These are phyloP conservation scores for Aureobasidium sp. DNA, from an alignment of 2,329 filamentous ascomycete species.

Conservation along the genomic window DNA sequence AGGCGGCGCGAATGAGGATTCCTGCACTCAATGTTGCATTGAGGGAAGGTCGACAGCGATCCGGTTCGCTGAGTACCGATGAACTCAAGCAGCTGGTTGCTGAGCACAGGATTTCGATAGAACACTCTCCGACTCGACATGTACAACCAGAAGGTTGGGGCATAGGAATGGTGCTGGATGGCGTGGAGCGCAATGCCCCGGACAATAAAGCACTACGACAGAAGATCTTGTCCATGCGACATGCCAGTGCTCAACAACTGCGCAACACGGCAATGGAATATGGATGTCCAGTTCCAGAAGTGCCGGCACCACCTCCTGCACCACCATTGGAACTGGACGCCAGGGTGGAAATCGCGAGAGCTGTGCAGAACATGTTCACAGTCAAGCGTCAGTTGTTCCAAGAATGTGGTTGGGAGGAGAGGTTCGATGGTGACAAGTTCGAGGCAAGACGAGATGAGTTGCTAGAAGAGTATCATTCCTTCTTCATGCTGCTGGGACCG, in stretches of 20 bases:
- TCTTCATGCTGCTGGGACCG: not conserved
- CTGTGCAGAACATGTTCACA: conserved; percentile 10
- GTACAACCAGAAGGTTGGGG: conserved; percentile 7
- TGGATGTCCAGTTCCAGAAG: not conserved
- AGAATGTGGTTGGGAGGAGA: conserved; percentile 7
- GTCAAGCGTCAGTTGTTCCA: conserved; percentile 10
- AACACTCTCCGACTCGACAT: not conserved
- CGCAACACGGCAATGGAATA: conserved; percentile 5
- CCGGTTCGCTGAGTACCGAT: not conserved
- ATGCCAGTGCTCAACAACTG: conserved; percentile 4
- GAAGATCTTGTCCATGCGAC: conserved; percentile 10
- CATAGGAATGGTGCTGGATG: conserved; percentile 5
- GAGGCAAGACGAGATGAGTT: not conserved
- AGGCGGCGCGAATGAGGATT: not conserved
- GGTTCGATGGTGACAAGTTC: conserved; percentile 12
- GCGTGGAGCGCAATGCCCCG: not conserved
- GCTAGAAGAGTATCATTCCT: not conserved
- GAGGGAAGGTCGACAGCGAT: not conserved
- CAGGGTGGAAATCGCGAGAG: conserved; percentile 10
- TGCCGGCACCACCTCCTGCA: conserved; percentile 1
- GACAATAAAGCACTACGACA: not conserved
- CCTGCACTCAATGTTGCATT: not conserved
- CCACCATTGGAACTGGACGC: not conserved
- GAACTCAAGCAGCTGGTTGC: conserved; percentile 4
- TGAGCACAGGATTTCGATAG: not conserved